Conservation (phyloP, 495 filamentous ascomycete genomes). For the Annulohypoxylon nitens region DNA sequence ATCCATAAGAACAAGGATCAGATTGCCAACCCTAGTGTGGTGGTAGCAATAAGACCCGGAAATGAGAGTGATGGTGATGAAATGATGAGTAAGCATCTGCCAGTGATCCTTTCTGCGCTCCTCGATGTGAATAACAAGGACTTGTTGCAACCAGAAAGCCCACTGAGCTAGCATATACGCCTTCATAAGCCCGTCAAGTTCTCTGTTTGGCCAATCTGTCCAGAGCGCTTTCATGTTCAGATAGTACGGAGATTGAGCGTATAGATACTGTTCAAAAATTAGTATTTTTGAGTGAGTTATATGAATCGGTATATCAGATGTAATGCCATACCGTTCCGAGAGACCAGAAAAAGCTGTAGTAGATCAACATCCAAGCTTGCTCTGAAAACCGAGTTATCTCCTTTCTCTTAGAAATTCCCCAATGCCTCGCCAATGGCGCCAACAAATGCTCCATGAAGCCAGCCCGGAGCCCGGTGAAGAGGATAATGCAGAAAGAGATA, state of each 20-base stretch:
- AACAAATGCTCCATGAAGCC: slow-evolving; percentile 88
- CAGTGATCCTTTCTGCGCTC: slow-evolving; percentile 92
- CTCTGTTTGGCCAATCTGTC: slow-evolving; percentile 82
- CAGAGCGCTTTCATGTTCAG: slow-evolving; percentile 82
- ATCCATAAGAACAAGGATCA: slow-evolving; percentile 94
- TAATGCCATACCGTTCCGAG: slow-evolving; percentile 80
- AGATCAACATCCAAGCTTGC: slow-evolving; percentile 89
- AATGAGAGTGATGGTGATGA: slow-evolving; percentile 86
- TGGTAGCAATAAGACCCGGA: slow-evolving; percentile 84
- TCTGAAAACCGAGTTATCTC: slow-evolving; percentile 85
- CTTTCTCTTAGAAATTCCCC: slow-evolving; percentile 79
- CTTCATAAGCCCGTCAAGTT: slow-evolving; percentile 80
- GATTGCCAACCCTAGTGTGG: slow-evolving; percentile 86
- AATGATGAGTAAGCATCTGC: slow-evolving; percentile 96
- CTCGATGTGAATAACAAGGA: slow-evolving; percentile 94
- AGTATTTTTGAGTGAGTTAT: slow-evolving; percentile 29
- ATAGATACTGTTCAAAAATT: slow-evolving; percentile 74
- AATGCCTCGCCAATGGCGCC: slow-evolving; percentile 75
- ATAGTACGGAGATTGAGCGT: slow-evolving; percentile 82
- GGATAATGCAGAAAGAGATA: slow-evolving; percentile 81
- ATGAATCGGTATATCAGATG: not conserved
- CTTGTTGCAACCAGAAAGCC: slow-evolving; percentile 94
- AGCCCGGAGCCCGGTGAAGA: slow-evolving; percentile 89
- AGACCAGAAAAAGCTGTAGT: slow-evolving; percentile 82
- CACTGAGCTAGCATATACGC: slow-evolving; percentile 93